phyloP scores from a whole-genome alignment of 2,329 filamentous ascomycete genomes.

The Nemania sp. region DNA sequence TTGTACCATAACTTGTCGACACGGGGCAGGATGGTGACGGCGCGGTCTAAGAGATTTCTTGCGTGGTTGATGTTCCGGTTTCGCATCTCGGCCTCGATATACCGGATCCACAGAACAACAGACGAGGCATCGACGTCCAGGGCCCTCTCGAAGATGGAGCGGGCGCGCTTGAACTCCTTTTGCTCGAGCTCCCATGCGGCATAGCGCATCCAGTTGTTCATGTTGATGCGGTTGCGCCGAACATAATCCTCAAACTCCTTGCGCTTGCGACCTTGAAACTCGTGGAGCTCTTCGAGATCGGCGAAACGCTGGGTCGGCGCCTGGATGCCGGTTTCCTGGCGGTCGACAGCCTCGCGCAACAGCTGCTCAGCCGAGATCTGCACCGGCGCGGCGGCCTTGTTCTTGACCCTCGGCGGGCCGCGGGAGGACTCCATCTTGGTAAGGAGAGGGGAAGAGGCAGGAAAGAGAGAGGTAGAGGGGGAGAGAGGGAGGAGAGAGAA shows the following conservation, averaged over 20 bases:
- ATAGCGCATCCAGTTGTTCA: constrained; percentile 99
- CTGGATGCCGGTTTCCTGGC: constrained; percentile 85
- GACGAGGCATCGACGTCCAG: constrained; percentile 89
- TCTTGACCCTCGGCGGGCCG: constrained; percentile 95
- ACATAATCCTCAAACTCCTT: constrained; percentile 99
- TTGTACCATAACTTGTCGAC: constrained; percentile 99
- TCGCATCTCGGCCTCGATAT: constrained; percentile 97
- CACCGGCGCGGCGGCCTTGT: constrained; percentile 89
- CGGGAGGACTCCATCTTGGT: constrained; percentile 84
- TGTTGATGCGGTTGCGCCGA: constrained; percentile 87
- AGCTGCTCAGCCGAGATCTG: constrained; percentile 98
- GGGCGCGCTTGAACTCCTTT: constrained; percentile 90
- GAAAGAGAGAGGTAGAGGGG: background rate
- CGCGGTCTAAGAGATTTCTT: constrained; percentile 88
- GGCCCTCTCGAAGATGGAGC: constrained; percentile 92
- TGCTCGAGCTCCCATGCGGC: constrained; percentile 97
- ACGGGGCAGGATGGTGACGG: constrained; percentile 87
- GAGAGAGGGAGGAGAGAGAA: background rate
- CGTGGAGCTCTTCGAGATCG: constrained; percentile 95
- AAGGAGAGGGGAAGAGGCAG: constrained; percentile 13
- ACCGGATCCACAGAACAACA: constrained; percentile 85
- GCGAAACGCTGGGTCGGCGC: constrained; percentile 93
- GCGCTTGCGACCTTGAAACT: constrained; percentile 93
- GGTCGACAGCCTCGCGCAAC: constrained; percentile 93
- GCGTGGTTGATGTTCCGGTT: constrained; percentile 95